Evolutionary conservation across 2,329 filamentous ascomycete genomes (phyloP).

Genomic region (Paraconiothyrium brasiliense): DNA sequence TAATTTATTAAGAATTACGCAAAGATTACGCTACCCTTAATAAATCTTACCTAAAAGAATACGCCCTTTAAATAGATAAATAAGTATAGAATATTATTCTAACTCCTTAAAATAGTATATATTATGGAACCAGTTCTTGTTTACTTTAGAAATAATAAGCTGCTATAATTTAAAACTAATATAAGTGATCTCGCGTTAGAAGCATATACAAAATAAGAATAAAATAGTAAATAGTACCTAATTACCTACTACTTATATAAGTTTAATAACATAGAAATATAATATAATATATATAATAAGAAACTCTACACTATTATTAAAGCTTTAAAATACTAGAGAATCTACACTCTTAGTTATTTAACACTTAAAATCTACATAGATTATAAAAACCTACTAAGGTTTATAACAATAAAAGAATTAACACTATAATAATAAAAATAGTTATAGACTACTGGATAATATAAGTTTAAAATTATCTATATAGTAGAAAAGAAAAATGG

Average conservation of each 20-base stretch:
- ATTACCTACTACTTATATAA: conserved; percentile 18
- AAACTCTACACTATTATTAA: too few relatives aligned
- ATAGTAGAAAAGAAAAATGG: not conserved
- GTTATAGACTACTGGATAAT: too few relatives aligned
- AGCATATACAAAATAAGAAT: too few relatives aligned
- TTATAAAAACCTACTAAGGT: too few relatives aligned
- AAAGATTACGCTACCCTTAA: not conserved
- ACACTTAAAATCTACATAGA: too few relatives aligned
- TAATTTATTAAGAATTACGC: not conserved
- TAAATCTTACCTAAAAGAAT: conserved; percentile 5
- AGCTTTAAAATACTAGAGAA: too few relatives aligned
- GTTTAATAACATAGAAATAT: conserved; percentile 8
- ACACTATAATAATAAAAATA: too few relatives aligned
- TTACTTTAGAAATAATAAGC: not conserved
- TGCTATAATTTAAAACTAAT: conserved; percentile 1
- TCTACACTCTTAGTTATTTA: too few relatives aligned
- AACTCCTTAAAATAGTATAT: not conserved
- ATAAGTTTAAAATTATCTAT: not conserved
- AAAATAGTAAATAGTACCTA: conserved; percentile 9
- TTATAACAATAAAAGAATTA: too few relatives aligned
- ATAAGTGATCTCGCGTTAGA: too few relatives aligned
- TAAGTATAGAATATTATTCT: not conserved
- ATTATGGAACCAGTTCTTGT: conserved; percentile 6
- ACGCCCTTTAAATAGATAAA: not conserved
- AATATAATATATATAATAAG: conserved; percentile 18